Evolutionary conservation across 768 basidiomycete genomes (phyloP).

Genomic region (Mycena olivaceomarginata): DNA sequence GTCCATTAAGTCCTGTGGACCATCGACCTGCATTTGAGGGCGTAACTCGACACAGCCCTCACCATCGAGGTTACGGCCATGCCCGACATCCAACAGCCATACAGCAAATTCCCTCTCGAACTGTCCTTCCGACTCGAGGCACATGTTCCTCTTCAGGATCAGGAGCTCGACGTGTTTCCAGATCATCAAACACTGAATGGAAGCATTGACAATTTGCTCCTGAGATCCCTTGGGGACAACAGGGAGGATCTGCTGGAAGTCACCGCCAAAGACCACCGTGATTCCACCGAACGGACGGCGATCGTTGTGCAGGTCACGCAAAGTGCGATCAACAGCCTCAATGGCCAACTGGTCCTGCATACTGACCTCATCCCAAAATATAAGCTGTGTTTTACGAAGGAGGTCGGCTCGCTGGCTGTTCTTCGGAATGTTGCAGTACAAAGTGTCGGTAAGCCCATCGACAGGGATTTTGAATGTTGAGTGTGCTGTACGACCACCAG

Average conservation of each 20-base stretch:
- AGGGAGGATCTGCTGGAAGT: too few relatives aligned
- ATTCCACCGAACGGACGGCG: constrained; percentile 56
- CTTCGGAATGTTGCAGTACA: background rate
- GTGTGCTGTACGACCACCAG: too few relatives aligned
- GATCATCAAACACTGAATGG: constrained; percentile 57
- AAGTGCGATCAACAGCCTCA: constrained; percentile 56
- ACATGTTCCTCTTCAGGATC: constrained; percentile 59
- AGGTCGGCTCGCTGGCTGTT: constrained; percentile 51
- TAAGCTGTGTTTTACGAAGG: constrained; percentile 47
- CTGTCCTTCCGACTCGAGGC: too few relatives aligned
- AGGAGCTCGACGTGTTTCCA: constrained; percentile 60
- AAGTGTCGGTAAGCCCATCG: background rate
- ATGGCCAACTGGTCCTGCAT: constrained; percentile 53
- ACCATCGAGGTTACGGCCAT: constrained; percentile 49
- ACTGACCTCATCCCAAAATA: constrained; percentile 60
- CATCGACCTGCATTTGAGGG: constrained; percentile 51
- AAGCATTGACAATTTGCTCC: constrained; percentile 60
- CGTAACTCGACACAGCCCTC: constrained; percentile 50
- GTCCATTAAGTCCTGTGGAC: constrained; percentile 48
- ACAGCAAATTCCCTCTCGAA: too few relatives aligned
- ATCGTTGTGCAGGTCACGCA: constrained; percentile 48
- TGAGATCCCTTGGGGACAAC: constrained; percentile 58
- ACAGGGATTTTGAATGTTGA: background rate
- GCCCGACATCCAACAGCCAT: constrained; percentile 60
- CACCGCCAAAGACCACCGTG: constrained; percentile 46